These are phyloP conservation scores for Colletotrichum musae DNA, from an alignment of 2,329 filamentous ascomycete species.

Conservation along the genomic window DNA sequence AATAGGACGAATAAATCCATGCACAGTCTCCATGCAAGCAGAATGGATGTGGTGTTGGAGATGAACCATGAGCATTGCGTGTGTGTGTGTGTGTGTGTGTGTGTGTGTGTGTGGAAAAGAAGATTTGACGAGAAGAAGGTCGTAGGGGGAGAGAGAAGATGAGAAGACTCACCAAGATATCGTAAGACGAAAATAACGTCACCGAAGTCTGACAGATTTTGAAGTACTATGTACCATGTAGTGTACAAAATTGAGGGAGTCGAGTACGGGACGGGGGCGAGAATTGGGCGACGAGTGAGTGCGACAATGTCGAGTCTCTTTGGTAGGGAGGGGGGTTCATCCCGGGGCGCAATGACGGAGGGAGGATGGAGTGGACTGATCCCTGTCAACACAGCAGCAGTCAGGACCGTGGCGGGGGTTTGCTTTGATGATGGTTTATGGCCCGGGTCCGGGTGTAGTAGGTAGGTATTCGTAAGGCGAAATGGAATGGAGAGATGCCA, in stretches of 20 bases:
- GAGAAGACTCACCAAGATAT: conserved; percentile 19
- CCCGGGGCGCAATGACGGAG: conserved; percentile 37
- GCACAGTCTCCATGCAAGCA: conserved; percentile 22
- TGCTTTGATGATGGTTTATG: conserved; percentile 30
- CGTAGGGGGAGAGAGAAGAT: not conserved
- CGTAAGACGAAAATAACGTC: conserved; percentile 31
- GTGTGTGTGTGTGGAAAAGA: too few relatives aligned
- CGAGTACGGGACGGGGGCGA: conserved; percentile 18
- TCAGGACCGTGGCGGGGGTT: conserved; percentile 35
- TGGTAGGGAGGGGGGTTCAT: conserved; percentile 20
- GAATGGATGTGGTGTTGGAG: conserved; percentile 20
- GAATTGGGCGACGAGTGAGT: conserved; percentile 26
- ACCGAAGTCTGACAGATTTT: conserved; percentile 18
- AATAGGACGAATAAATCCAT: conserved; percentile 34
- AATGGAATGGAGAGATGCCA: conserved; percentile 19
- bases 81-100: not conserved
- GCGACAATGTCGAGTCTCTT: conserved; percentile 27
- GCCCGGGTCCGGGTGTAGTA: conserved; percentile 17
- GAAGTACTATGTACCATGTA: not conserved
- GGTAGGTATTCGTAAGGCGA: conserved; percentile 3
- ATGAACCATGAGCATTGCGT: conserved; percentile 22
- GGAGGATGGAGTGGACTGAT: conserved; percentile 24
- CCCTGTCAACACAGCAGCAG: conserved; percentile 28
- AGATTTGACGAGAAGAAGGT: conserved; percentile 4
- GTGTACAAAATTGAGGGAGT: not conserved